Conservation (phyloP, 768 basidiomycete genomes). For the Candolleomyces efflorescens region DNA sequence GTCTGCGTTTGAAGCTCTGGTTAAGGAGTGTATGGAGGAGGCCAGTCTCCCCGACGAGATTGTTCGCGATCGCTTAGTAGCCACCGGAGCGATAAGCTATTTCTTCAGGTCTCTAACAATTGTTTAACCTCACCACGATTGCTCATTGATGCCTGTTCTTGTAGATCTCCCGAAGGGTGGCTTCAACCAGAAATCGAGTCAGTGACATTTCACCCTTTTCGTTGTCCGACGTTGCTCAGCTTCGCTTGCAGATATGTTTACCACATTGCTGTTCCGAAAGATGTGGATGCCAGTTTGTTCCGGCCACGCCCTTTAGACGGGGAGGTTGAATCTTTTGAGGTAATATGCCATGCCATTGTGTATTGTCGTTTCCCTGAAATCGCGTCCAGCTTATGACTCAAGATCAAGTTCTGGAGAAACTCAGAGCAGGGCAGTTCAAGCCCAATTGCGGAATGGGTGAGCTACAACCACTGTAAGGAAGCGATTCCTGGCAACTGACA, state of each 20-base stretch:
- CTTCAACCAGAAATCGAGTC: slow-evolving; percentile 86
- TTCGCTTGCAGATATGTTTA: slow-evolving; percentile 64
- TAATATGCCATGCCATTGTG: slow-evolving; percentile 21
- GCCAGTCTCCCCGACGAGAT: slow-evolving; percentile 73
- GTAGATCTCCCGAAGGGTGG: slow-evolving; percentile 64
- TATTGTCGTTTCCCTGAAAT: background rate
- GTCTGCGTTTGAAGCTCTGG: slow-evolving; percentile 62
- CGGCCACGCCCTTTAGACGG: slow-evolving; percentile 79
- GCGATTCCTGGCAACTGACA: background rate
- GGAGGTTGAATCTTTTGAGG: slow-evolving; percentile 93
- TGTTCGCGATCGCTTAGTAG: slow-evolving; percentile 52
- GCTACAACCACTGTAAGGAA: slow-evolving; percentile 18
- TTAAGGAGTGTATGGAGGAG: slow-evolving; percentile 94
- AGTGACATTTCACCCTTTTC: slow-evolving; percentile 15
- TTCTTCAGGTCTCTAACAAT: slow-evolving; percentile 78
- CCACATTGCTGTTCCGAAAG: slow-evolving; percentile 67
- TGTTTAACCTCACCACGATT: too few species aligned
- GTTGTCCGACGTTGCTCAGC: background rate
- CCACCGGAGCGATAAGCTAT: slow-evolving; percentile 76
- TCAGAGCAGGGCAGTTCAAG: slow-evolving; percentile 79
- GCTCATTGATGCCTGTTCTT: background rate
- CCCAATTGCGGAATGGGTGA: slow-evolving; percentile 85
- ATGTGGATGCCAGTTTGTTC: slow-evolving; percentile 42
- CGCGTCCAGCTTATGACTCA: slow-evolving; percentile 60
- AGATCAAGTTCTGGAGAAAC: slow-evolving; percentile 53